Evolutionary conservation across 2,329 filamentous ascomycete genomes (phyloP).

Genomic region (Allantophomopsis lycopodina): DNA sequence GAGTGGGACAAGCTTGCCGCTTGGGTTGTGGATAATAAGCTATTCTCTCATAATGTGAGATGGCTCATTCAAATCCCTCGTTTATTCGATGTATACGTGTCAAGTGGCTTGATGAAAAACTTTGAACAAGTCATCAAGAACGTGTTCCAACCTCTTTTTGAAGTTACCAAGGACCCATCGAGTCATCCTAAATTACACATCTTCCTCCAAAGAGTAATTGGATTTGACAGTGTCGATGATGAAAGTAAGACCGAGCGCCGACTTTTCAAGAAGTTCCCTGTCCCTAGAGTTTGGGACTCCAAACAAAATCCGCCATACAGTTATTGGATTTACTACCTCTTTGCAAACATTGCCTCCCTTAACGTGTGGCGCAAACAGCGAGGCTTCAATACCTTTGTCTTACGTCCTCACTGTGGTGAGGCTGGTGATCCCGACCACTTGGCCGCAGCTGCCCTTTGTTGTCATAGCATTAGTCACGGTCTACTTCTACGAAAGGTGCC

Average conservation of each 20-base stretch:
- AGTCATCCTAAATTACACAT: conserved; percentile 88
- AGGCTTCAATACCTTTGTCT: conserved; percentile 88
- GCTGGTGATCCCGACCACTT: conserved; percentile 95
- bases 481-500: conserved; percentile 88
- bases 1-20: conserved; percentile 97
- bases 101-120: conserved; percentile 70
- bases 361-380: conserved; percentile 84
- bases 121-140: conserved; percentile 88
- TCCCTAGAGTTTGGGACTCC: conserved; percentile 77
- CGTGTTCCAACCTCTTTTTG: conserved; percentile 85
- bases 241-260: conserved; percentile 94
- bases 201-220: conserved; percentile 89
- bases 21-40: conserved; percentile 96
- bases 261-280: conserved; percentile 89
- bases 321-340: conserved; percentile 98
- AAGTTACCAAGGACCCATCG: conserved; percentile 77
- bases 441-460: conserved; percentile 80
- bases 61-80: conserved; percentile 95
- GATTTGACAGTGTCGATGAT: conserved; percentile 95
- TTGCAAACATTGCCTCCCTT: conserved; percentile 83
- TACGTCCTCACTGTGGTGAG: conserved; percentile 91
- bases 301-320: conserved; percentile 96
- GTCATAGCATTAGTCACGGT: conserved; percentile 94
- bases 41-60: conserved; percentile 93
- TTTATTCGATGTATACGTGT: conserved; percentile 92